Evolutionary conservation across 805 yeast genomes (phyloP).

Genomic region (Saturnispora dispora): DNA sequence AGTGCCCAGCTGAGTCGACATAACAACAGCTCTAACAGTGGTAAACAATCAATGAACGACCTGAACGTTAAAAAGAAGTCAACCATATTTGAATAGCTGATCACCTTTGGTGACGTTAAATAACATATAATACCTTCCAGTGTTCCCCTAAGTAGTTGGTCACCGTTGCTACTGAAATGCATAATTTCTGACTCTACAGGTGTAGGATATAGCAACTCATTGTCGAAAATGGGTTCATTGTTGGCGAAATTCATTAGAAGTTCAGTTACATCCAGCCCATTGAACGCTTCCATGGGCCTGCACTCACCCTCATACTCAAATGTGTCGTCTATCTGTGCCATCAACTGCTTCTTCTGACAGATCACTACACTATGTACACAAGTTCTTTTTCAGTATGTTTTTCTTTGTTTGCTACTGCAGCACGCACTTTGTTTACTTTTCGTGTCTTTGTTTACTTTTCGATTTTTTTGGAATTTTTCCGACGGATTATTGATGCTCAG

Average conservation of each 20-base stretch:
- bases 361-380: background rate
- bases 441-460: background rate
- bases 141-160: slow-evolving; percentile 22
- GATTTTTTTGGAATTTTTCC: background rate
- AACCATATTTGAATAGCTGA: slow-evolving; percentile 69
- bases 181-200: slow-evolving; percentile 27
- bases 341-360: slow-evolving; percentile 1
- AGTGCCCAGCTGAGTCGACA: slow-evolving; percentile 70
- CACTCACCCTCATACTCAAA: background rate
- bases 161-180: slow-evolving; percentile 13
- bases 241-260: slow-evolving; percentile 23
- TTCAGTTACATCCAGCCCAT: slow-evolving; percentile 13
- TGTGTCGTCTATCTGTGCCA: slow-evolving; percentile 5
- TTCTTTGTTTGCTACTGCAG: background rate
- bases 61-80: slow-evolving; percentile 86
- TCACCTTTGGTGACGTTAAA: slow-evolving; percentile 59
- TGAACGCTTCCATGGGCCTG: background rate
- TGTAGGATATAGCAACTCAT: slow-evolving; percentile 26
- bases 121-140: slow-evolving; percentile 42
- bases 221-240: slow-evolving; percentile 29
- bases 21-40: slow-evolving; percentile 51
- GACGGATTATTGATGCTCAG: background rate
- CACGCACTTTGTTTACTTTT: slow-evolving; percentile 5
- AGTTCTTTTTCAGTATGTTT: background rate
- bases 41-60: slow-evolving; percentile 49